Conservation (phyloP, 1,284 basidiomycete genomes). For the Papiliotrema flavescens region DNA sequence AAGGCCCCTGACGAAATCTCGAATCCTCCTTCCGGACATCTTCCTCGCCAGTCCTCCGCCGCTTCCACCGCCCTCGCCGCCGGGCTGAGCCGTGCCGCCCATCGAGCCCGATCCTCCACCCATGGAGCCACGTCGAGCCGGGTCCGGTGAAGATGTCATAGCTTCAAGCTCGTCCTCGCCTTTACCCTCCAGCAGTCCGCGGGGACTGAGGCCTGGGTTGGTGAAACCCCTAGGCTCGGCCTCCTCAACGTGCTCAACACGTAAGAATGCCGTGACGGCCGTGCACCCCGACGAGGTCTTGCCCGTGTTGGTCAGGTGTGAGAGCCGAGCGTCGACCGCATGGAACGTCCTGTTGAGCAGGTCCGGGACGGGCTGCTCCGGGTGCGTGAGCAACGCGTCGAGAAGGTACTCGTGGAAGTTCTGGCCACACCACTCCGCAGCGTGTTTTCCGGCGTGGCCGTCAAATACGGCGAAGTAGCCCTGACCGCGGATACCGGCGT, state of each 20-base stretch:
- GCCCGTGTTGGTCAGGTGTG: slow-evolving; percentile 74
- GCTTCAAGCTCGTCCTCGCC: slow-evolving; percentile 48
- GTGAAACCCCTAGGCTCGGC: slow-evolving; percentile 30
- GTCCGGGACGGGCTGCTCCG: slow-evolving; percentile 67
- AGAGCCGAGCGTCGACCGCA: slow-evolving; percentile 77
- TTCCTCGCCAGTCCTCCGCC: slow-evolving; percentile 24
- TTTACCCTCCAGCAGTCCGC: slow-evolving; percentile 44
- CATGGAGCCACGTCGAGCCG: background rate
- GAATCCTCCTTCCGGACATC: slow-evolving; percentile 39
- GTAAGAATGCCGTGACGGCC: slow-evolving; percentile 92
- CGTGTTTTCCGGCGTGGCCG: slow-evolving; percentile 96
- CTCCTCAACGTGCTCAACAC: slow-evolving; percentile 69
- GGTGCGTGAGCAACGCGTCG: slow-evolving; percentile 44
- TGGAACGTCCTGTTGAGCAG: slow-evolving; percentile 92
- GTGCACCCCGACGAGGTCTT: slow-evolving; percentile 97
- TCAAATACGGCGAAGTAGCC: slow-evolving; percentile 98
- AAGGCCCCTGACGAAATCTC: slow-evolving; percentile 46
- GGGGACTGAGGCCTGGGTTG: slow-evolving; percentile 34
- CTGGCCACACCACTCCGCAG: slow-evolving; percentile 96
- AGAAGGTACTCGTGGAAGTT: slow-evolving; percentile 77
- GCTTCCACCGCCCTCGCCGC: background rate
- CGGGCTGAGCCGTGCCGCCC: slow-evolving; percentile 2
- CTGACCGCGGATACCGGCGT: slow-evolving; percentile 83
- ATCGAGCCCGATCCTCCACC: slow-evolving; percentile 8
- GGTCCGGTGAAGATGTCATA: slow-evolving; percentile 11